A percentile compares a stretch with the other conserved stretches of the same genome.
Evolutionary conservation across 441 rosid genomes (phyloP).

Genomic region (Gossypium gossypioides): DNA sequence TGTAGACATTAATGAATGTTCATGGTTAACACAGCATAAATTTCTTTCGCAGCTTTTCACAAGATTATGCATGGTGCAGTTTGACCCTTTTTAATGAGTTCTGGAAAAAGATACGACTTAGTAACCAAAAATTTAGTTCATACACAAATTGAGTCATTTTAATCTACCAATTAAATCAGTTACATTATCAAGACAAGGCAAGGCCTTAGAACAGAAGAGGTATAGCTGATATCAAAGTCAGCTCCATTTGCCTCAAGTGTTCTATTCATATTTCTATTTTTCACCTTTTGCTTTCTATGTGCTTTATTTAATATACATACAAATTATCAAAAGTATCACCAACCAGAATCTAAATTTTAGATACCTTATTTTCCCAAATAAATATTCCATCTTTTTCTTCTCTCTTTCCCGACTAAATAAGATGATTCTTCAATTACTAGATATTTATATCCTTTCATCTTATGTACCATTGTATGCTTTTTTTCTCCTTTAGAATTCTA

Average conservation of each 20-base stretch:
- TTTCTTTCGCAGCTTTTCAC: not conserved
- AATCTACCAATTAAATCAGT: conserved; percentile 1
- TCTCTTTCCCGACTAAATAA: not conserved
- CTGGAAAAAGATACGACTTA: not conserved
- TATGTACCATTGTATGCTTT: not conserved
- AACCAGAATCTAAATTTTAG: not conserved
- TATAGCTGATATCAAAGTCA: conserved; percentile 3
- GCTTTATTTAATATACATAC: not conserved
- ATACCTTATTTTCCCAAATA: not conserved
- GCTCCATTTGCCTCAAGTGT: not conserved
- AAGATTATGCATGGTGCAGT: not conserved
- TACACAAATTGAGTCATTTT: not conserved
- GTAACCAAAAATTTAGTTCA: not conserved
- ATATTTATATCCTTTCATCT: not conserved
- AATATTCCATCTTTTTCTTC: not conserved
- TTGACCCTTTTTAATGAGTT: conserved; percentile 1
- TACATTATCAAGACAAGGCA: conserved; percentile 1
- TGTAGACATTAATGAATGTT: not conserved
- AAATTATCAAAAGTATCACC: not conserved
- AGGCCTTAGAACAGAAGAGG: not conserved
- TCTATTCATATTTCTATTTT: not conserved
- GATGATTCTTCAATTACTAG: not conserved
- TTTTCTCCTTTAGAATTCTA: not conserved
- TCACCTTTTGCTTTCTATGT: not conserved
- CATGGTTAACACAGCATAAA: not conserved